Conservation (phyloP, 169 alveolate species). For the Plasmodium fragile region DNA sequence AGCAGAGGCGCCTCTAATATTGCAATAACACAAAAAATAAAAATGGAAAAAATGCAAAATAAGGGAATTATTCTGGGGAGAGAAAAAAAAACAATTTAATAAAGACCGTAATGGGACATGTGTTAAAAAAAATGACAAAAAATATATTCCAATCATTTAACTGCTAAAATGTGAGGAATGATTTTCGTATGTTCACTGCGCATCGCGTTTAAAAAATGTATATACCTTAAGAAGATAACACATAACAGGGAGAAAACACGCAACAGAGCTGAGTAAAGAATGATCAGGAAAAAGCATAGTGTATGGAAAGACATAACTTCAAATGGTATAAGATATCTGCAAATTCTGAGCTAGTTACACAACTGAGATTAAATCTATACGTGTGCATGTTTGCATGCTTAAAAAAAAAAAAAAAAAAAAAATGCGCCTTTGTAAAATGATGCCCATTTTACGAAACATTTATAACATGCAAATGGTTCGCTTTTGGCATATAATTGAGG, state of each 20-base stretch:
- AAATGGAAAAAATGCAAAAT: not conserved
- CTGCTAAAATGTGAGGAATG: not conserved
- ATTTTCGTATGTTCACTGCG: not conserved
- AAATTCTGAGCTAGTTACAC: constrained; percentile 12
- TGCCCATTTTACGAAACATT: not conserved
- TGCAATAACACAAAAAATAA: not conserved
- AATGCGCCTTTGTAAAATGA: not conserved
- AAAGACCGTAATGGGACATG: not conserved
- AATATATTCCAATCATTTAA: not conserved
- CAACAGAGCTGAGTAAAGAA: not conserved
- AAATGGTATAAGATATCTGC: not conserved
- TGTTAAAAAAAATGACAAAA: not conserved
- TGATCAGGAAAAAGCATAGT: not conserved
- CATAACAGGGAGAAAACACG: not conserved
- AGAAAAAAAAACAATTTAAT: not conserved
- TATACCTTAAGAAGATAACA: not conserved
- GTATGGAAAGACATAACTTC: not conserved
- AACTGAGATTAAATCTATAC: constrained; percentile 17
- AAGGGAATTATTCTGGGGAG: not conserved
- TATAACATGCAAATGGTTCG: not conserved
- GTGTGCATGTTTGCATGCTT: constrained; percentile 11
- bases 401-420: not conserved
- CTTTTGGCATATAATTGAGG: not conserved
- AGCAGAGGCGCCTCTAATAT: not conserved
- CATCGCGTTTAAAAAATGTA: not conserved